A percentile compares a stretch with the other conserved stretches of the same genome.
Evolutionary conservation across 805 yeast species (phyloP).

Genomic region (Ogataea kodamae): DNA sequence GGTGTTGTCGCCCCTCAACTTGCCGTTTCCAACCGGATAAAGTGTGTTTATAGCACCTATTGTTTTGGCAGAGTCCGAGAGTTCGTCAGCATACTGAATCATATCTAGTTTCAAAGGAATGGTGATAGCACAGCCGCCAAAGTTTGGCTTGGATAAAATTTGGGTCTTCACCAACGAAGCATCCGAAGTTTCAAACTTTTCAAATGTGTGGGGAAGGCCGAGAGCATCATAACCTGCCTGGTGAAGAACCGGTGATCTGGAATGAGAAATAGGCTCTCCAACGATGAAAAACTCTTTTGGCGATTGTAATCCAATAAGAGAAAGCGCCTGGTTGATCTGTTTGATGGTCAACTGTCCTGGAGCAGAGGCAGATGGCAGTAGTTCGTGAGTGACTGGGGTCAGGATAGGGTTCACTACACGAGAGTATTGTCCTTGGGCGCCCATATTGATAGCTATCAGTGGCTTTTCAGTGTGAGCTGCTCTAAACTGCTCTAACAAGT

Average conservation of each 20-base stretch:
- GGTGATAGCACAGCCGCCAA: slow-evolving; percentile 96
- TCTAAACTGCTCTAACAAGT: slow-evolving; percentile 68
- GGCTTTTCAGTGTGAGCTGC: slow-evolving; percentile 52
- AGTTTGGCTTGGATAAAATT: slow-evolving; percentile 45
- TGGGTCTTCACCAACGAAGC: slow-evolving; percentile 52
- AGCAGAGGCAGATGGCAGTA: slow-evolving; percentile 68
- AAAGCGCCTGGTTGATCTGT: slow-evolving; percentile 56
- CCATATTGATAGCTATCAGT: slow-evolving; percentile 81
- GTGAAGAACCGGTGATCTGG: slow-evolving; percentile 87
- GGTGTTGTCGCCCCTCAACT: slow-evolving; percentile 80
- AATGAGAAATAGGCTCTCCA: slow-evolving; percentile 81
- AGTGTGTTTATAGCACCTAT: slow-evolving; percentile 96
- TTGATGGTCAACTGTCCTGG: slow-evolving; percentile 72
- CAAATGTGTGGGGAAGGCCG: slow-evolving; percentile 74
- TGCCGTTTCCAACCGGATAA: slow-evolving; percentile 48
- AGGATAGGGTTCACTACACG: slow-evolving; percentile 69
- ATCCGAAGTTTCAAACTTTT: slow-evolving; percentile 61
- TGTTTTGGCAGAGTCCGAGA: slow-evolving; percentile 71
- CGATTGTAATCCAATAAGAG: slow-evolving; percentile 59
- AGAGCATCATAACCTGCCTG: slow-evolving; percentile 70
- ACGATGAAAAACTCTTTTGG: slow-evolving; percentile 64
- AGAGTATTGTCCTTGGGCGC: slow-evolving; percentile 70
- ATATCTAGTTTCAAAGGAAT: slow-evolving; percentile 88
- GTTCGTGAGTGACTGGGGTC: slow-evolving; percentile 80
- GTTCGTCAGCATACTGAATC: slow-evolving; percentile 57